Conservation (phyloP, 2,329 filamentous ascomycete genomes). For the Aphanoascus verrucosus region DNA sequence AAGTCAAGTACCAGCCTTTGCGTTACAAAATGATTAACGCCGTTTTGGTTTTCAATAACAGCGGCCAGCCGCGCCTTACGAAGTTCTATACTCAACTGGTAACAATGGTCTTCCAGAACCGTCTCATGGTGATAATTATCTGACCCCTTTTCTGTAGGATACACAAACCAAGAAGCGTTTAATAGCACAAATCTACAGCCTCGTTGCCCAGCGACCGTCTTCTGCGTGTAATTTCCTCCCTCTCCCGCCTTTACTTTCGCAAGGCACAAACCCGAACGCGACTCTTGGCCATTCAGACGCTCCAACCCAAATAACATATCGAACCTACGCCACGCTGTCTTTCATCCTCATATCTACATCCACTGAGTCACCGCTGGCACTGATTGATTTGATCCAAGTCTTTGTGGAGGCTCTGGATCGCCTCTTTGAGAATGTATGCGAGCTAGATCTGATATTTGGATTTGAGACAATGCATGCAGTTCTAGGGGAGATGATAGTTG, state of each 20-base stretch:
- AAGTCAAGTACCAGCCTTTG: too few relatives aligned
- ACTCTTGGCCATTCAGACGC: slow-evolving; percentile 63
- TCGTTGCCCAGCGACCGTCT: slow-evolving; percentile 82
- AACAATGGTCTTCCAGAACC: slow-evolving; percentile 21
- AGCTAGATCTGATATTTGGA: slow-evolving; percentile 96
- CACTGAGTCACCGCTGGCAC: slow-evolving; percentile 85
- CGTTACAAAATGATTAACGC: slow-evolving; percentile 76
- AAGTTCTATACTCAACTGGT: slow-evolving; percentile 99
- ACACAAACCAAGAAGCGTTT: slow-evolving; percentile 94
- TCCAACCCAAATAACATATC: slow-evolving; percentile 91
- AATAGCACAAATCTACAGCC: slow-evolving; percentile 92
- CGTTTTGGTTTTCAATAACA: slow-evolving; percentile 96
- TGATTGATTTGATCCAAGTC: slow-evolving; percentile 95
- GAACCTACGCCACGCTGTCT: slow-evolving; percentile 94
- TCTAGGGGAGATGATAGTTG: slow-evolving; percentile 90
- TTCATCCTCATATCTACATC: slow-evolving; percentile 97
- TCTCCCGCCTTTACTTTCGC: slow-evolving; percentile 52
- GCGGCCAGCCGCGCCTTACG: slow-evolving; percentile 87
- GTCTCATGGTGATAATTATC: not conserved
- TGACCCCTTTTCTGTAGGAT: slow-evolving; percentile 49
- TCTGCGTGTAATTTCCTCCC: slow-evolving; percentile 97
- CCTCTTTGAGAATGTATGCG: slow-evolving; percentile 96
- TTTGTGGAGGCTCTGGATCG: slow-evolving; percentile 93
- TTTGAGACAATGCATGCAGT: slow-evolving; percentile 93
- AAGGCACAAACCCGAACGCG: slow-evolving; percentile 40